Conservation (phyloP, 805 yeast genomes). For the Metschnikowia amazonensis region DNA sequence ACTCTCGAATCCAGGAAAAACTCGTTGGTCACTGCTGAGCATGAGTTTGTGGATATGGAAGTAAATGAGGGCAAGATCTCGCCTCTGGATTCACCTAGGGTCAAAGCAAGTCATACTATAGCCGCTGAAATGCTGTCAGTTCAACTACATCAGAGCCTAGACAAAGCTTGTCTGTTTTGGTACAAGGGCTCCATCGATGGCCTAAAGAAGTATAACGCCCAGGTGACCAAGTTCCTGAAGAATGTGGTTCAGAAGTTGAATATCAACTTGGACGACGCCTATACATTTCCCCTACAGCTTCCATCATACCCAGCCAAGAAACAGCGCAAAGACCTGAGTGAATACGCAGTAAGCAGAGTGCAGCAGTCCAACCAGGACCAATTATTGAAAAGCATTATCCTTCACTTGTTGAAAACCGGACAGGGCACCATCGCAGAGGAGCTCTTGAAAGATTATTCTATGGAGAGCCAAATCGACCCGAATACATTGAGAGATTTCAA, state of each 20-base stretch:
- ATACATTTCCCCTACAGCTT: conserved; percentile 35
- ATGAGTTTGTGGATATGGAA: conserved; percentile 2
- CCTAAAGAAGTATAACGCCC: conserved; percentile 35
- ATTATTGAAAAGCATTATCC: conserved; percentile 34
- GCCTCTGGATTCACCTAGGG: neutral
- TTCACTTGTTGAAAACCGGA: conserved; percentile 39
- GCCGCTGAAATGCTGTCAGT: neutral
- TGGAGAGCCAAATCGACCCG: conserved; percentile 22
- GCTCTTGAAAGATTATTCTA: conserved; percentile 23
- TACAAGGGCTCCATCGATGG: conserved; percentile 31
- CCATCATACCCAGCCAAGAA: conserved; percentile 24
- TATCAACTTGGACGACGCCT: conserved; percentile 39
- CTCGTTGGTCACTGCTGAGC: conserved; percentile 1
- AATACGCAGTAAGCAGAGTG: conserved; percentile 3
- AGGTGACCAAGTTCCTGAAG: conserved; percentile 33
- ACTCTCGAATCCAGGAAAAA: neutral
- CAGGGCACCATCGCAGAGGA: conserved; percentile 35
- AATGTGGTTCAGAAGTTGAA: conserved; percentile 20
- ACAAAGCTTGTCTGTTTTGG: conserved; percentile 26
- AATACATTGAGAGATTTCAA: conserved; percentile 26
- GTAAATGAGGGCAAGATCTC: neutral
- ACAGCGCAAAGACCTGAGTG: neutral
- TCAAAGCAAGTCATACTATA: neutral
- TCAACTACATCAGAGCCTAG: conserved; percentile 10
- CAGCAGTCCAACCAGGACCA: conserved; percentile 27